Conservation (phyloP, 306 rosid species). For the Sophora flavescens region DNA sequence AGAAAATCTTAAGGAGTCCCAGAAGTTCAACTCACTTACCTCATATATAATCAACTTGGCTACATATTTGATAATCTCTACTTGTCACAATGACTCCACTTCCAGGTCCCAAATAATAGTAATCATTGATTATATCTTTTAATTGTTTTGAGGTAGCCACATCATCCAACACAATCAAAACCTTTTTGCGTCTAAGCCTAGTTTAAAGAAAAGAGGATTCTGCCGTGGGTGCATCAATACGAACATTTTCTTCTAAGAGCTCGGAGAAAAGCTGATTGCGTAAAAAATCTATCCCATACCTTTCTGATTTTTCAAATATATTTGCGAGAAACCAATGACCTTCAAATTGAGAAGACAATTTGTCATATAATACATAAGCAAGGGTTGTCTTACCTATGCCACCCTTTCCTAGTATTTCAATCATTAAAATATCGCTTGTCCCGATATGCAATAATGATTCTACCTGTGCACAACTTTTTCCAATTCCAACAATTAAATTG, state of each 20-base stretch:
- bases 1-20: constrained; percentile 50
- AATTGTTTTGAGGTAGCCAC: constrained; percentile 28
- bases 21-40: background rate
- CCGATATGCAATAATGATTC: background rate
- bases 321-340: constrained; percentile 37
- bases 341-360: constrained; percentile 27
- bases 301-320: constrained; percentile 27
- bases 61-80: constrained; percentile 38
- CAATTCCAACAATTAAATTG: constrained; percentile 33
- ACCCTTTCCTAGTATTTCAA: constrained; percentile 44
- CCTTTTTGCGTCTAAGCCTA: constrained; percentile 32
- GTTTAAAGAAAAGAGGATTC: background rate
- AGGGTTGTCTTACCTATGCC: constrained; percentile 33
- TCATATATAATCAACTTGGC: constrained; percentile 23
- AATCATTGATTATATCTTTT: background rate
- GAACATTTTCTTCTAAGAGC: constrained; percentile 12
- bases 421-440: background rate
- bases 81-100: constrained; percentile 48
- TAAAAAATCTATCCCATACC: constrained; percentile 10
- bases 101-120: constrained; percentile 7
- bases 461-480: background rate
- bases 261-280: constrained; percentile 27
- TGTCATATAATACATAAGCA: constrained; percentile 2
- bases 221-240: background rate
- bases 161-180: constrained; percentile 17